A percentile compares a stretch with the other conserved stretches of the same genome.
These are phyloP conservation scores for Ophiocordyceps polyrhachis-furcata DNA, from an alignment of 2,329 filamentous ascomycete genomes.

Conservation along the genomic window DNA sequence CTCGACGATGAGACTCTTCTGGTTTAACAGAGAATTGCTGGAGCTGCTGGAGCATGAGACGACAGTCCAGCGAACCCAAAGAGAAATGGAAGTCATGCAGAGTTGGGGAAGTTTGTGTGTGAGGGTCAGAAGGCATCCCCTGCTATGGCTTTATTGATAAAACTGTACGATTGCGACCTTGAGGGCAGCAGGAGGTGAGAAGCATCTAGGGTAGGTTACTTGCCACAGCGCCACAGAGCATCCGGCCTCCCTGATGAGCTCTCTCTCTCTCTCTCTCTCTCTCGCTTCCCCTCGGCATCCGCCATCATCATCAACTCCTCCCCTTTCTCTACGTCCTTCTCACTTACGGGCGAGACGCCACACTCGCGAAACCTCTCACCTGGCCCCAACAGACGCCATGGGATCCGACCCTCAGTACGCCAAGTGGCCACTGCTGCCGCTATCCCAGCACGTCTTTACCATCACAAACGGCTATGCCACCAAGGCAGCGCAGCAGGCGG, in stretches of 20 bases:
- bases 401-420: conserved; percentile 70
- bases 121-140: too few relatives aligned
- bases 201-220: neutral
- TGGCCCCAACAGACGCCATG: conserved; percentile 34
- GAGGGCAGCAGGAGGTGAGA: neutral
- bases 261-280: neutral
- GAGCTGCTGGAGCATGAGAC: too few relatives aligned
- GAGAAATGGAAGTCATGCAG: too few relatives aligned
- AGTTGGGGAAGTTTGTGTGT: too few relatives aligned
- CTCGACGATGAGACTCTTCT: too few relatives aligned
- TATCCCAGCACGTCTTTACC: conserved; percentile 74
- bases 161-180: too few relatives aligned
- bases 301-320: neutral
- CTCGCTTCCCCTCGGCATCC: neutral
- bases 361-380: neutral
- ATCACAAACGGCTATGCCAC: conserved; percentile 64
- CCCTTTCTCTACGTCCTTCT: neutral
- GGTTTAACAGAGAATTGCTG: too few relatives aligned
- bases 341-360: neutral
- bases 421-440: conserved; percentile 64
- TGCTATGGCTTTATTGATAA: too few relatives aligned
- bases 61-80: too few relatives aligned
- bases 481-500: conserved; percentile 45
- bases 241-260: neutral
- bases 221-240: neutral